Base-by-base conservation (phyloP, 2,329 filamentous ascomycete genomes). In the Cladophialophora immunda region DNA sequence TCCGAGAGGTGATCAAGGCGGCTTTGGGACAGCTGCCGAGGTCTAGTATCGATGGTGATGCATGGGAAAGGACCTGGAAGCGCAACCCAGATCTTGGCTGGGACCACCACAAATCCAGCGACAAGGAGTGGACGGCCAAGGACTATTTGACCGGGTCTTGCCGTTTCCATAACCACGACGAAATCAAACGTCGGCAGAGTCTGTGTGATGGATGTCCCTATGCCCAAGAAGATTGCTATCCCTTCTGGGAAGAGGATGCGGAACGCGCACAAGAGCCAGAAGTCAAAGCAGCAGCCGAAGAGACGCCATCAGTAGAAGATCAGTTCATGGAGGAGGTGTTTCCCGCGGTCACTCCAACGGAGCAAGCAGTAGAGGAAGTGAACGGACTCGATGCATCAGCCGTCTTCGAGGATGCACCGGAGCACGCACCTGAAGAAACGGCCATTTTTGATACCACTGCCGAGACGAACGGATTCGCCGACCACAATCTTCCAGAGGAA, bases 221-320 rank as follows among this genome's bases (percentile, higher is more conserved):
- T 64, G 62, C 67, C 15, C 29, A 66, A 30, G 62, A 67, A 22
- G 69, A 71, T 17, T 71, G 69, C 38, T 71, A 69, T 63, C 69
- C 69, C 6, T 36, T 13, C 6, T 59, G 59, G 54, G 64, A 64
- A 32, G 54, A 68, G 17, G 61, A 64, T 17, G 4, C 15, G n/a
- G 36, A 68, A 32, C 36, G 19, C 36, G 54, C 17, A 45, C 27
- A 53, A 27, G n/a, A 38, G 3, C 5, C 13, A 25, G 19, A 32
- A 41, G 36, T 34, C 25, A 8, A 30, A 30, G 59, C 47, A 45
- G n/a, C 22, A 4, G 2, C 27, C 19, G 41, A 32, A 36, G 30
- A 52, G 8, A 7, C 41, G n/a, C 27, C 41, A 25, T 17, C 29
- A 32, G 27, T 2, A 6, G 52, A 30, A 55, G 25, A 32, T 27